Base-by-base conservation (phyloP, 2,329 filamentous ascomycete species). In the Hymenoscyphus repandus region DNA sequence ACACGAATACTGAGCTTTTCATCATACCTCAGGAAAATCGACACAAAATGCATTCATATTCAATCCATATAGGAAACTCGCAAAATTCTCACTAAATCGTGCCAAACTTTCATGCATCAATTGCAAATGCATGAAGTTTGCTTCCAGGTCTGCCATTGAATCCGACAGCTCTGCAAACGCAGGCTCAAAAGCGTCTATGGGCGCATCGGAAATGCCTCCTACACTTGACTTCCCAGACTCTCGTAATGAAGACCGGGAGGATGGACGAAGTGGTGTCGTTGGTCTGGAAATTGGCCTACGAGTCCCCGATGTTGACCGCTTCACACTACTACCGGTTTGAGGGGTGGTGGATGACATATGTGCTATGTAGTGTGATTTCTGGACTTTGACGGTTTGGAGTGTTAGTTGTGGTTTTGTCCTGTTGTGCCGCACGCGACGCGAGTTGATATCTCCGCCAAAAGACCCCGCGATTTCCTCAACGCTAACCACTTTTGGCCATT, bases 31-130 rank as follows among this genome's bases (percentile, higher is more conserved):
- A 0, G 90, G 88, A 58, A 96, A 99, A 68, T 99, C 93, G 31
- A 97, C 91, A 68, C 92, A 97, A 68, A 97, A 99, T 1, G 93
- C 93, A 69, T 96, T 97, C 91, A 99, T 96, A 66, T 97, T 97
- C 67, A 99, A 70, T 1, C 93, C 93, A 63, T 97, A 99, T 41
- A 99, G 72, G 64, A 99, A 97, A 61, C 86, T 90, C 1, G 90
- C 90, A 69, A 99, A 99, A 65, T 88, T 95, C 75, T 99, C 93
- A 69, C 86, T 92, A 70, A 99, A 99, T 22, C 93, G 82, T 20
- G 89, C 83, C 59, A 99, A 71, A 64, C 89, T 95, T 73, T 97
- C 92, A 66, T 99, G 90, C 85, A 99, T 95, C 56, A 96, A 74
- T 69, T 97, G 92, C 59, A 99, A 83, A 67, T 96, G 90, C 85